phyloP scores from a whole-genome alignment of 495 filamentous ascomycete species.

The Penicillium lividum region DNA sequence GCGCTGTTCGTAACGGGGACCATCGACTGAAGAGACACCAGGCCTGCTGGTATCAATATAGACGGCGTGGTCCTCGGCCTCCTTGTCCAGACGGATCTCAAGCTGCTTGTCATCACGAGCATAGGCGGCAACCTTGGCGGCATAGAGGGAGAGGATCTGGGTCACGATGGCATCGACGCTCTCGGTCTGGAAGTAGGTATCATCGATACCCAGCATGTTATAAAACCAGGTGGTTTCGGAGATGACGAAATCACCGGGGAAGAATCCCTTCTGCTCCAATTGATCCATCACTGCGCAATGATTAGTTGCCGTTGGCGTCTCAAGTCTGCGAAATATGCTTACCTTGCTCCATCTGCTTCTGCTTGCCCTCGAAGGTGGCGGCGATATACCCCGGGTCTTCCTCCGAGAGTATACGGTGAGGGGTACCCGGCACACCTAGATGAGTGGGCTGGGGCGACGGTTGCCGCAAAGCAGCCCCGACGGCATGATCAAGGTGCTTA shows the following conservation, averaged over 20 bases:
- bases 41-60: slow-evolving; percentile 97
- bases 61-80: slow-evolving; percentile 90
- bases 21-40: slow-evolving; percentile 69
- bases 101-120: slow-evolving; percentile 90
- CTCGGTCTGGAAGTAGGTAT: slow-evolving; percentile 98
- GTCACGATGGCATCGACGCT: slow-evolving; percentile 82
- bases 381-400: slow-evolving; percentile 95
- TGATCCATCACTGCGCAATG: slow-evolving; percentile 62
- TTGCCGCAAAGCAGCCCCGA: slow-evolving; percentile 58
- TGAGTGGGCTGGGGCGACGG: slow-evolving; percentile 94
- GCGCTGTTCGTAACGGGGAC: slow-evolving; percentile 87
- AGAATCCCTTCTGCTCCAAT: slow-evolving; percentile 78
- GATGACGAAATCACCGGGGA: slow-evolving; percentile 79
- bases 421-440: slow-evolving; percentile 69
- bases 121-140: slow-evolving; percentile 93
- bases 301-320: not conserved
- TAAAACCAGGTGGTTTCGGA: slow-evolving; percentile 95
- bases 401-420: slow-evolving; percentile 72
- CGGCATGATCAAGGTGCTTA: slow-evolving; percentile 63
- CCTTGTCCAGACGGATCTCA: slow-evolving; percentile 94
- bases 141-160: slow-evolving; percentile 93
- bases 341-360: slow-evolving; percentile 90
- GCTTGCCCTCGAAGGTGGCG: slow-evolving; percentile 91
- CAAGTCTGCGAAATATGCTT: slow-evolving; percentile 26
- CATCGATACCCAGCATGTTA: slow-evolving; percentile 93